phyloP scores from a whole-genome alignment of 2,329 filamentous ascomycete species.

The Claviceps africana region DNA sequence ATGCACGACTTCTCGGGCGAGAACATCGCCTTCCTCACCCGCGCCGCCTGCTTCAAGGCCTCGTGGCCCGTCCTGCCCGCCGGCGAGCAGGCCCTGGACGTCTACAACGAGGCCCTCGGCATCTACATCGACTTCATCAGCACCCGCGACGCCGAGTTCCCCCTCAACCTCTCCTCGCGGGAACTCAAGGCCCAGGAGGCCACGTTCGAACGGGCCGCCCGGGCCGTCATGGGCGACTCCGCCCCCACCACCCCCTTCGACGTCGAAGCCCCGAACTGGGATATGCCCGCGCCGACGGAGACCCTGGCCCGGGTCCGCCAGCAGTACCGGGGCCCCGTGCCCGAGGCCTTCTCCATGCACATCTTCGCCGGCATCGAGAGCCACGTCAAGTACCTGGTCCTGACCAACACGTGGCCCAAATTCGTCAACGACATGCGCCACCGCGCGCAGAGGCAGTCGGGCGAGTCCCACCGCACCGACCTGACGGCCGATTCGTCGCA shows the following conservation, averaged over 20 bases:
- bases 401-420: conserved; percentile 54
- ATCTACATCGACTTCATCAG: conserved; percentile 50
- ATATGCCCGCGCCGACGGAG: background rate
- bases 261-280: conserved; percentile 3
- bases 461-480: conserved; percentile 5
- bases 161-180: conserved; percentile 45
- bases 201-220: conserved; percentile 38
- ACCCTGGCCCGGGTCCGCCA: too few species aligned
- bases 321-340: conserved; percentile 26
- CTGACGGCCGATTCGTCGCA: background rate
- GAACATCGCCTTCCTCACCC: conserved; percentile 51
- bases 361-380: conserved; percentile 45
- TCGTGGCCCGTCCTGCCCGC: conserved; percentile 8
- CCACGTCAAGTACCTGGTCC: conserved; percentile 49
- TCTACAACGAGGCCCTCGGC: conserved; percentile 43
- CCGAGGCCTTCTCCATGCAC: conserved; percentile 29
- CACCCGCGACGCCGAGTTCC: conserved; percentile 44
- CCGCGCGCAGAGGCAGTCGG: conserved; percentile 3
- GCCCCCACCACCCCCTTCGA: conserved; percentile 23
- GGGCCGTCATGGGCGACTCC: conserved; percentile 25
- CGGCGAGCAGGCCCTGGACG: conserved; percentile 17
- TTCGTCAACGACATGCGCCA: conserved; percentile 23
- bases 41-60: conserved; percentile 39
- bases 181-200: conserved; percentile 35
- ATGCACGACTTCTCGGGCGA: conserved; percentile 54